phyloP scores from a whole-genome alignment of 1,139 yeast genomes.

The Debaryomyces coudertii region DNA sequence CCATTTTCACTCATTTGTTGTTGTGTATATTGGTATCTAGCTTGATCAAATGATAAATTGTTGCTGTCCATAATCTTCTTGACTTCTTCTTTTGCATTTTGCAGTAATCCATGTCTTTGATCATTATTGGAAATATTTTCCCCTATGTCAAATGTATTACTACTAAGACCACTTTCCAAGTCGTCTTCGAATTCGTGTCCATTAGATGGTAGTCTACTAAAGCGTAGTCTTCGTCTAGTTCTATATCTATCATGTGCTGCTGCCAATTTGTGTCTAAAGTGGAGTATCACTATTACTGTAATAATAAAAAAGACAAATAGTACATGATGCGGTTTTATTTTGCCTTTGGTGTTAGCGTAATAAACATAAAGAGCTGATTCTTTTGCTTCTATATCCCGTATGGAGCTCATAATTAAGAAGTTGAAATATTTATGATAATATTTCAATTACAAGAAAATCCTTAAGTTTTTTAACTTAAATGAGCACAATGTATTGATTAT shows the following conservation, averaged over 20 bases:
- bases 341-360: neutral
- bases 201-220: conserved; percentile 16
- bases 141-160: conserved; percentile 59
- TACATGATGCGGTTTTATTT: conserved; percentile 7
- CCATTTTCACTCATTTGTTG: conserved; percentile 51
- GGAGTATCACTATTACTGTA: conserved; percentile 20
- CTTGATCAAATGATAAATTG: conserved; percentile 65
- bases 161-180: conserved; percentile 65
- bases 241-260: conserved; percentile 30
- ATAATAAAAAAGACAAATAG: conserved; percentile 3
- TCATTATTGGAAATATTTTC: conserved; percentile 53
- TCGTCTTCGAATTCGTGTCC: conserved; percentile 55
- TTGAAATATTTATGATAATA: neutral
- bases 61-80: conserved; percentile 54
- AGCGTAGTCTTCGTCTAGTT: conserved; percentile 26
- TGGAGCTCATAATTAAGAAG: conserved; percentile 1
- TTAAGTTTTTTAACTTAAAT: neutral
- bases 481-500: conserved; percentile 2
- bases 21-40: conserved; percentile 58
- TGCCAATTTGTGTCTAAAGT: conserved; percentile 29
- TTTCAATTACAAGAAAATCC: neutral
- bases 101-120: conserved; percentile 62
- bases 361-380: neutral
- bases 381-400: neutral
- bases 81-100: conserved; percentile 54